Conservation (phyloP, 345 rosid genomes). For the Hibiscus syriacus region DNA sequence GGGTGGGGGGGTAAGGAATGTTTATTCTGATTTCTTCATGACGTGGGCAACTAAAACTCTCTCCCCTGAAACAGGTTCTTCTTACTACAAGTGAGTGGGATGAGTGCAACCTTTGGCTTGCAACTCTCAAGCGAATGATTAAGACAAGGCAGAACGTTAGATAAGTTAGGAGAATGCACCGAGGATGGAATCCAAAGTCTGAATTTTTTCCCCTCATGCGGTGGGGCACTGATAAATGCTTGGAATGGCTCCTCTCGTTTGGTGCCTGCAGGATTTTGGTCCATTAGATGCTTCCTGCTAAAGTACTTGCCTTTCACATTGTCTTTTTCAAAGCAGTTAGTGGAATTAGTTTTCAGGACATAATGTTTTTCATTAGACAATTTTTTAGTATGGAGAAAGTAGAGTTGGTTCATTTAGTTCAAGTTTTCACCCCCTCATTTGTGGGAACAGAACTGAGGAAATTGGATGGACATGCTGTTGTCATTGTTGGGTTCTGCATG, state of each 20-base stretch:
- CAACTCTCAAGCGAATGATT: conserved; percentile 89
- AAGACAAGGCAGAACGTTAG: conserved; percentile 77
- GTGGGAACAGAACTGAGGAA: background rate
- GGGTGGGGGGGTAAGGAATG: background rate
- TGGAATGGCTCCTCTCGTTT: conserved; percentile 7
- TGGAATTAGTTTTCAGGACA: conserved; percentile 21
- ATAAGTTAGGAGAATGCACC: conserved; percentile 22
- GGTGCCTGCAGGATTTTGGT: conserved; percentile 15
- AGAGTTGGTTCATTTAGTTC: conserved; percentile 15
- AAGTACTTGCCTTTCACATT: background rate
- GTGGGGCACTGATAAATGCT: conserved; percentile 3
- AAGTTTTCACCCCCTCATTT: background rate
- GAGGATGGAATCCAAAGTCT: background rate
- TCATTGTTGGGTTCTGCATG: conserved; percentile 11
- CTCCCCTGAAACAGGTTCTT: conserved; percentile 42
- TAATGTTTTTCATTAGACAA: conserved; percentile 10
- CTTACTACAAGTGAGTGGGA: conserved; percentile 99
- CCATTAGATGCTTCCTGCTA: background rate
- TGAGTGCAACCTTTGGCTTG: conserved; percentile 96
- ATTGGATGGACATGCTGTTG: conserved; percentile 1
- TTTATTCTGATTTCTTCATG: background rate
- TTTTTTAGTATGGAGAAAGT: conserved; percentile 20
- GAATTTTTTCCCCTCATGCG: background rate
- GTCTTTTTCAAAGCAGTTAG: conserved; percentile 13
- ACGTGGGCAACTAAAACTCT: background rate